phyloP scores from a whole-genome alignment of 139 green algal species.

The Coelastrella sp. region DNA sequence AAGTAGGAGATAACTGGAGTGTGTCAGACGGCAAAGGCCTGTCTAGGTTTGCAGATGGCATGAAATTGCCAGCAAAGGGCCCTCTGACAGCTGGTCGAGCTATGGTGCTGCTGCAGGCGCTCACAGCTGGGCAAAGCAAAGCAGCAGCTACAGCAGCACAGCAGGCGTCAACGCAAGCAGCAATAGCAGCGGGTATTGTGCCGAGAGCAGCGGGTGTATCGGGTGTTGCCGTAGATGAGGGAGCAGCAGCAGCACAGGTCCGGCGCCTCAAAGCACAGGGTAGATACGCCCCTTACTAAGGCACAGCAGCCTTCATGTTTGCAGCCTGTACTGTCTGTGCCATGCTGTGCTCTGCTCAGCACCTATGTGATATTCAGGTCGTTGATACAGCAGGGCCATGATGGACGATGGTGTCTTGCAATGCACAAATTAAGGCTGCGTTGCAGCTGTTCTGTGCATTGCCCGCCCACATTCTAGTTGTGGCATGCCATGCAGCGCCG shows the following conservation, averaged over 20 bases:
- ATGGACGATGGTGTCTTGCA: too few species aligned
- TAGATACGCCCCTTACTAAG: slow-evolving; percentile 7
- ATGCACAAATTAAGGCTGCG: too few species aligned
- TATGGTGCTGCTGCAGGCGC: slow-evolving; percentile 25
- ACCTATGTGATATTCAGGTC: too few species aligned
- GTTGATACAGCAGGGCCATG: too few species aligned
- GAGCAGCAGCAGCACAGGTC: slow-evolving; percentile 1
- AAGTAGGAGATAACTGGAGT: slow-evolving; percentile 22
- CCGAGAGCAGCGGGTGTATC: background rate
- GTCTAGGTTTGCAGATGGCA: slow-evolving; percentile 17
- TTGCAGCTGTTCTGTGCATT: too few species aligned
- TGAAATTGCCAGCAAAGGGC: slow-evolving; percentile 17
- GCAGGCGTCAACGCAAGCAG: slow-evolving; percentile 4
- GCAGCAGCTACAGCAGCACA: slow-evolving; percentile 36
- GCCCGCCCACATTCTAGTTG: too few species aligned
- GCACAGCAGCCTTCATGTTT: background rate
- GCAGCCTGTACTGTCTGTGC: too few species aligned
- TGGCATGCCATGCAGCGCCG: too few species aligned
- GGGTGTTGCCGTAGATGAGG: background rate
- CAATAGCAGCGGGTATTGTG: slow-evolving; percentile 28
- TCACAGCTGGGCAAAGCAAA: slow-evolving; percentile 3
- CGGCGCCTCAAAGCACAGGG: slow-evolving; percentile 36
- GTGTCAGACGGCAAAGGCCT: slow-evolving; percentile 29
- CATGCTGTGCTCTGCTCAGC: too few species aligned
- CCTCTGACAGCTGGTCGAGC: slow-evolving; percentile 23